Evolutionary conservation across 192 early-diverging fungal genomes (phyloP), one percentile per base, ranked within the genome.

Genomic region (Rhizophagus clarus): DNA sequence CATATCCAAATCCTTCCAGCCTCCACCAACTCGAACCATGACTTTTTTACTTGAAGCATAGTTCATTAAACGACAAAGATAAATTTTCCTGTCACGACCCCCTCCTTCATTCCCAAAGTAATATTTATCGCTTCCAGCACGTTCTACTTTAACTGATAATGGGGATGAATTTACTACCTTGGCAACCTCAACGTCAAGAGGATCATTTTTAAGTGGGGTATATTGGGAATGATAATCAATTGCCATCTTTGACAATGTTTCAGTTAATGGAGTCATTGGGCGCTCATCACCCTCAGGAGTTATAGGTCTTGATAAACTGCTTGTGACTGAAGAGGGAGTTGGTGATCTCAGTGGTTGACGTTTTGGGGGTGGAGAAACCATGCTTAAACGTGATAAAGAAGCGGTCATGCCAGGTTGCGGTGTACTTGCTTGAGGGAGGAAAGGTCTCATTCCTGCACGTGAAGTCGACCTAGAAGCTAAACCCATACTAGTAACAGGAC

Each of bases 1-100:
- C 42, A 90, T 87, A 51, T 91, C 90, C 47, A 91, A 68, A 81
- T 90, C 90, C 28, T 91, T 88, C 87, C 88, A 91, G 32, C 90
- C 89, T 24, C 90, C 90, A 51, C 90, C 89, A 10, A 90, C 89
- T 34, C 89, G 84, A 49, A 90, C 88, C 45, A 89, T 61, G 1
- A 91, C 90, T 61, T 90, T 90, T 34, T 84, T 88, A 29, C 34
- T 72, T 29, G 66, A 62, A 76, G 79, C 76, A 77, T 81, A 87
- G 42, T 37, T 85, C 83, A 81, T 84, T 64, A 85, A 82, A 80
- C 76, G 83, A 82, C 82, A 90, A 17, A 83, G 78, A 70, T 85
- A 84, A 81, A 80, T 76, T 69, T 89, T 90, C 31, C 85, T 87
- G 17, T 82, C 83, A 28, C 81, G 81, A 12, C 84, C 87, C 10